Percentiles rank a stretch among this genome's conserved stretches.
These are phyloP conservation scores for Mariannaea sp. DNA, from an alignment of 2,329 filamentous ascomycete genomes.

Conservation along the genomic window DNA sequence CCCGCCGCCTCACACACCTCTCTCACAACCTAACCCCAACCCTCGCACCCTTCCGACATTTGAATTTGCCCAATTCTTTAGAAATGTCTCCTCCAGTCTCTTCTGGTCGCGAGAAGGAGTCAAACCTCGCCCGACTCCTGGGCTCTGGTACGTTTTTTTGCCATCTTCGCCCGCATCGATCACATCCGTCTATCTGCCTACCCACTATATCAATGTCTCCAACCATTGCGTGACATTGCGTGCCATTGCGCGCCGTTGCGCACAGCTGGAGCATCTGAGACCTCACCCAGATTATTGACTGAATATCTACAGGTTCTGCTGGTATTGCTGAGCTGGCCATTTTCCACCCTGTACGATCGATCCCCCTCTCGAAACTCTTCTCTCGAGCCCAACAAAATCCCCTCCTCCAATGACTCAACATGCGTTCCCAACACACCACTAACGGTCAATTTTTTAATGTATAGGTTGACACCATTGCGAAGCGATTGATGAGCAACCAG, in stretches of 20 bases:
- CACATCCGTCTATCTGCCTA: no score
- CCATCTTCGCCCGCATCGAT: not conserved
- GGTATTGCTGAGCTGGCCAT: conserved; percentile 92
- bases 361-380: no score
- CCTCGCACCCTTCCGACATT: not conserved
- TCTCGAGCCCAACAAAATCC: conserved; percentile 11
- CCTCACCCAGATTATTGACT: conserved; percentile 27
- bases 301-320: conserved; percentile 70
- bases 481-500: conserved; percentile 99
- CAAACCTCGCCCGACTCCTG: conserved; percentile 81
- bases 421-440: conserved; percentile 22
- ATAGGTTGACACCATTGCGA: conserved; percentile 93
- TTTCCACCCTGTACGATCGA: conserved; percentile 81
- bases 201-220: no score
- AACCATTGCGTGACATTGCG: no score
- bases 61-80: conserved; percentile 13
- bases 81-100: conserved; percentile 64
- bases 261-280: conserved; percentile 4
- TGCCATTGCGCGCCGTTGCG: conserved; percentile 1
- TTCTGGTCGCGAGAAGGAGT: conserved; percentile 72
- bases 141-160: conserved; percentile 73
- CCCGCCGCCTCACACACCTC: conserved; percentile 5
- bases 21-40: conserved; percentile 2
- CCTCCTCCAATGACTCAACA: conserved; percentile 8
- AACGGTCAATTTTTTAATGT: conserved; percentile 24